Evolutionary conservation across 768 basidiomycete species (phyloP).

Genomic region (Amanita inopinata): DNA sequence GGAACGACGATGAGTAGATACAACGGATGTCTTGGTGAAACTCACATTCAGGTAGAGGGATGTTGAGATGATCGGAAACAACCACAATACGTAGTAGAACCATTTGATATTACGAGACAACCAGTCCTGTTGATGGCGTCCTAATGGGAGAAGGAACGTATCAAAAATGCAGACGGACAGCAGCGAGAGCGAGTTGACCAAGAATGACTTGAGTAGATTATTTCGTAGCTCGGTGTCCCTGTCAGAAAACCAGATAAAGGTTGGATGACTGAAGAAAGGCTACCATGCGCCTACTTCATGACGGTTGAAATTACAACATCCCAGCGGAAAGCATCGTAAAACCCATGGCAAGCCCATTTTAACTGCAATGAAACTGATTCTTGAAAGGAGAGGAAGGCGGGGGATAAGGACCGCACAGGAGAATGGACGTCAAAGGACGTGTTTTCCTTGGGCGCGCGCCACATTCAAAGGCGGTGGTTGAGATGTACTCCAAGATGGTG

Average conservation of each 20-base stretch:
- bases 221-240: constrained; percentile 72
- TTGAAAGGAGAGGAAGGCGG: constrained; percentile 54
- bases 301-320: constrained; percentile 50
- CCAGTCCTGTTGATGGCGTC: constrained; percentile 54
- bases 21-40: constrained; percentile 9
- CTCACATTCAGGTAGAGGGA: constrained; percentile 81
- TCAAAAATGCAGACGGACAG: constrained; percentile 72
- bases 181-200: constrained; percentile 65
- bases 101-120: constrained; percentile 63
- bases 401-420: constrained; percentile 52
- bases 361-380: constrained; percentile 54
- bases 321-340: constrained; percentile 70
- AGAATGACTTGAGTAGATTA: constrained; percentile 64
- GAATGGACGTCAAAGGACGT: too few relatives aligned
- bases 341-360: constrained; percentile 46
- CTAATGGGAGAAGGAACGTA: constrained; percentile 56
- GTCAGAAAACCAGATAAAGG: constrained; percentile 9
- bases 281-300: constrained; percentile 39
- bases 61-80: constrained; percentile 63
- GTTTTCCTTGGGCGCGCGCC: too few relatives aligned
- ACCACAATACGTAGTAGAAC: constrained; percentile 73
- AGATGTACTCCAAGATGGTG: too few relatives aligned
- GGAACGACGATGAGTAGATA: neutral
- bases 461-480: too few relatives aligned
- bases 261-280: too few relatives aligned